phyloP scores from a whole-genome alignment of 768 basidiomycete species.

The Xerocomus potaroensis region DNA sequence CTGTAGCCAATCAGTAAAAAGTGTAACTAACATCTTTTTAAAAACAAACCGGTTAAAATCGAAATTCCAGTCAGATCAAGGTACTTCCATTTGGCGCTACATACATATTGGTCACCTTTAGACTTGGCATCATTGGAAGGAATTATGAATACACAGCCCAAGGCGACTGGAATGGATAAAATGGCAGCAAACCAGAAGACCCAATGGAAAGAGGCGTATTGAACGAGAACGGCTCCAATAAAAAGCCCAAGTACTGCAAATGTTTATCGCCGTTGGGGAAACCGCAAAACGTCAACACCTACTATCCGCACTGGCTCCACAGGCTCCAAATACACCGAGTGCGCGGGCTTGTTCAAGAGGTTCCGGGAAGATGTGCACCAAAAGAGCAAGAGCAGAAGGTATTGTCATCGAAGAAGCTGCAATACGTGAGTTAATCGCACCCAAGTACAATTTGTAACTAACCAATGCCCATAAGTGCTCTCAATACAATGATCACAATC shows the following conservation, averaged over 20 bases:
- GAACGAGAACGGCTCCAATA: slow-evolving; percentile 42
- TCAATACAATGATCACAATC: slow-evolving; percentile 45
- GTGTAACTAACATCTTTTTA: background rate
- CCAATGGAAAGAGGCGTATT: slow-evolving; percentile 43
- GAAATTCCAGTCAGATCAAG: slow-evolving; percentile 39
- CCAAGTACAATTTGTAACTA: background rate
- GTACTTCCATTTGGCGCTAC: slow-evolving; percentile 22
- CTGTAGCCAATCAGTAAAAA: background rate
- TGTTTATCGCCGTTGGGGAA: background rate
- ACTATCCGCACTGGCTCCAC: slow-evolving; percentile 46
- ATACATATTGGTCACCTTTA: background rate
- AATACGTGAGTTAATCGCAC: slow-evolving; percentile 3
- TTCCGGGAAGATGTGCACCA: slow-evolving; percentile 48
- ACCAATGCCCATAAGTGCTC: slow-evolving; percentile 50
- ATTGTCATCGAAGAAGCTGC: slow-evolving; percentile 46
- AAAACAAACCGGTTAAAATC: slow-evolving; percentile 33
- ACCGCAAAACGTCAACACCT: background rate
- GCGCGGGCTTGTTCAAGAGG: slow-evolving; percentile 44
- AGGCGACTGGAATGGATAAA: slow-evolving; percentile 32
- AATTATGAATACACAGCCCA: slow-evolving; percentile 32
- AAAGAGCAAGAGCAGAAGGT: slow-evolving; percentile 47
- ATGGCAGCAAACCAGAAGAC: slow-evolving; percentile 48
- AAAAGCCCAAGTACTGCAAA: slow-evolving; percentile 39
- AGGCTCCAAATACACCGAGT: slow-evolving; percentile 43
- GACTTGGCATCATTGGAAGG: slow-evolving; percentile 21